These are phyloP conservation scores for Ceratobasidium sp. DNA, from an alignment of 1,284 basidiomycete genomes.

Conservation along the genomic window DNA sequence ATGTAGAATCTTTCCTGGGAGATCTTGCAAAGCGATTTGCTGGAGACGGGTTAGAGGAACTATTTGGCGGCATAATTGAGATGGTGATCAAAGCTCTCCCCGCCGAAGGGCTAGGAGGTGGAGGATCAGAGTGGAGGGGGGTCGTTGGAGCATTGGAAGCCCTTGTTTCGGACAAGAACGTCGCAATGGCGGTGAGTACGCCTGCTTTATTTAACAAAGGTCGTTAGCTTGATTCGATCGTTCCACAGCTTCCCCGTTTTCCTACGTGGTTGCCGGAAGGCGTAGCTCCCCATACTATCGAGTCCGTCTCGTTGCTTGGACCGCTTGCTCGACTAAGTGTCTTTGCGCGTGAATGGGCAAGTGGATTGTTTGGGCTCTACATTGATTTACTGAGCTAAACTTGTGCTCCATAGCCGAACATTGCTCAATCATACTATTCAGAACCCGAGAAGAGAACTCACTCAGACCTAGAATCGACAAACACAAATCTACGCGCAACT, in stretches of 20 bases:
- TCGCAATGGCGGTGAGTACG: constrained; percentile 74
- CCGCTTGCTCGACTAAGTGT: constrained; percentile 85
- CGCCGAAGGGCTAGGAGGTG: constrained; percentile 42
- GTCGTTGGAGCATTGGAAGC: constrained; percentile 85
- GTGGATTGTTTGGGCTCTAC: constrained; percentile 53
- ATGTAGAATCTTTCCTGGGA: constrained; percentile 50
- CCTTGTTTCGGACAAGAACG: constrained; percentile 83
- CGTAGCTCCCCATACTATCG: constrained; percentile 67
- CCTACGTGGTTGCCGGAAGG: constrained; percentile 75
- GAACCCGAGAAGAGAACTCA: constrained; percentile 81
- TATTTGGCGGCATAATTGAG: constrained; percentile 50
- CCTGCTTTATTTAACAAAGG: neutral
- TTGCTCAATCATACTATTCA: constrained; percentile 85
- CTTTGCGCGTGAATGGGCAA: constrained; percentile 88
- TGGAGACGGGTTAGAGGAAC: constrained; percentile 52
- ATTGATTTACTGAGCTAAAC: neutral
- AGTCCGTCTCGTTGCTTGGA: constrained; percentile 79
- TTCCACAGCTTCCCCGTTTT: constrained; percentile 68
- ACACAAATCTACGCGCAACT: constrained; percentile 83
- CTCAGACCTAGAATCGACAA: constrained; percentile 85
- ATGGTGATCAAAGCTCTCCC: constrained; percentile 52
- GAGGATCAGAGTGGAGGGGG: constrained; percentile 78
- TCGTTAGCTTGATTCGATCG: neutral
- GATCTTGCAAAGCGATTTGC: constrained; percentile 52
- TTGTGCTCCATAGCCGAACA: constrained; percentile 69